Conservation (phyloP, 78 protist genomes). For the slime mould (Dictyostelium discoideum) region dicty_2.7 NC_007091.3:4981001-4981500, state of each 20-base stretch:
- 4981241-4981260: constrained; percentile 98
- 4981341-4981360: constrained; percentile 14
- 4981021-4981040: constrained; percentile 50
- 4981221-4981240: constrained; percentile 98
- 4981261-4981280: constrained; percentile 88
- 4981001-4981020: constrained; percentile 31
- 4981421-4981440: constrained; percentile 88
- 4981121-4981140: constrained; percentile 68
- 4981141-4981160: constrained; percentile 60
- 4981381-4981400: constrained; percentile 91
- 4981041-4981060: constrained; percentile 33
- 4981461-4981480: constrained; percentile 83
- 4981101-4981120: constrained; percentile 60
- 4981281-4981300: constrained; percentile 47
- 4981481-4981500: constrained; percentile 91
- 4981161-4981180: constrained; percentile 48
- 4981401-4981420: constrained; percentile 92
- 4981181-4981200: constrained; percentile 86
- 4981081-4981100: constrained; percentile 61
- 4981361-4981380: constrained; percentile 89
- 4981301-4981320: constrained; percentile 47
- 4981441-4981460: constrained; percentile 88
- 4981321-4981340: constrained; percentile 86
- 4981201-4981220: constrained; percentile 97
- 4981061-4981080: constrained; percentile 44